Base-by-base conservation (phyloP, 805 yeast genomes). In the Alloascoidea africana region DNA sequence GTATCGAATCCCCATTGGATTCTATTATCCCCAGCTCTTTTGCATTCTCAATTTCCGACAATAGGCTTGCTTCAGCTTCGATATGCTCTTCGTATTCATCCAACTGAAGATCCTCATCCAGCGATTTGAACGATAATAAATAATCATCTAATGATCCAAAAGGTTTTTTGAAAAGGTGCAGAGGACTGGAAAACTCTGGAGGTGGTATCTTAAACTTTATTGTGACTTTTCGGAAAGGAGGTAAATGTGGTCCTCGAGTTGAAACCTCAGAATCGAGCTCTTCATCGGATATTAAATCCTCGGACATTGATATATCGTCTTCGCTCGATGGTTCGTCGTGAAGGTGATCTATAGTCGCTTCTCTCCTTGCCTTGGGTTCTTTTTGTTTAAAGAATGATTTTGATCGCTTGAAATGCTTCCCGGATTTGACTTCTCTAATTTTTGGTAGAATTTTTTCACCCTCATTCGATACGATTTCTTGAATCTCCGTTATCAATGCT, bases 41-140 rank as follows among this genome's bases (percentile, higher is more conserved):
- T 27, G 73, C 81, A 32, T 55, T 59, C 43, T 59, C 66, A 39
- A 71, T 69, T 41, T 53, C 61, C 13, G 49, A 51, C 17, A 73
- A 51, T 2, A 72, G 44, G 2, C 50, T 52, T 5, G 53, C 53
- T 45, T 84, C 91, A 17, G 68, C 70, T 0, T 54, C 48, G 33
- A 85, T 59, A 15, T 70, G 66, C n/a, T 55, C 55, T 1, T 73
- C 66, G 43, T 70, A 83, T 45, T 85, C 93, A 36, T 73, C 76
- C 4, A 48, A 42, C 0, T 71, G 52, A 36, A 76, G 53, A 45
- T 77, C 85, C 39, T 77, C 87, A 23, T 75, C 75, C 13, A 80
- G 54, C 0, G 70, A 59, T 39, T 62, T 66, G 53, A 64, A 82
- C 0, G 84, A 73, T n/a, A 56, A 44, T 19, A 82, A 55, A 43